Base-by-base conservation (phyloP, 192 early-diverging fungal genomes). In the Lunasporangiospora selenospora region DNA sequence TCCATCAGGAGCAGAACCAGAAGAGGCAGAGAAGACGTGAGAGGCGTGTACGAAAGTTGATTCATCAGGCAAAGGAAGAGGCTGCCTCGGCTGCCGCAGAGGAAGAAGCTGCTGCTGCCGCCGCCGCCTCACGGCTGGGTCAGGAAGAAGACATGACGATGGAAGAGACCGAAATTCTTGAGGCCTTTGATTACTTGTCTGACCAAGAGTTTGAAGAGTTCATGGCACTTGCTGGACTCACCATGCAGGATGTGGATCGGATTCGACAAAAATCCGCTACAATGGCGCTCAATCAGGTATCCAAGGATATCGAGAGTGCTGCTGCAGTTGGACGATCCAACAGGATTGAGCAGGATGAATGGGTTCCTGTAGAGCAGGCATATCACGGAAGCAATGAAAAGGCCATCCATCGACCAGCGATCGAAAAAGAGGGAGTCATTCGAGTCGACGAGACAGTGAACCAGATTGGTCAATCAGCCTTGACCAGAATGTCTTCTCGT, bases 171-270 rank as follows among this genome's bases (percentile, higher is more conserved):
- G 69, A 73, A 36, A 32, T 73, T 5, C 23, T 73, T 30, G 69
- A 73, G 23, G 69, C 69, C 15, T 73, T 73, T 51, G 69, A 73
- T 53, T 73, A 73, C 12, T 18, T 73, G 38, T 55, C 60, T 1
- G 69, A 73, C 23, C 21, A 53, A 5, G 69, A 73, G 36, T 63
- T 73, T 45, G 37, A 55, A 29, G 60, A 73, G 27, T 73, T 73
- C 7, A 53, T 73, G 59, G 29, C 29, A 1, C 43, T 73, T 21
- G 69, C 69, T 0, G 60, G 69, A 0, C 29, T 73, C 41, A 63
- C 69, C 0, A 47, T 59, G 54, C 41, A 11, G n/a, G 61, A 73
- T 24, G 69, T 73, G 40, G 61, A 73, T 15, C 37, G 55, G 16
- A 63, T 73, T 31, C 58, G 69, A 9, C 60, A 73, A 42, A 73